Conservation (phyloP, 805 yeast genomes). For the Nakazawaea wickerhamii region DNA sequence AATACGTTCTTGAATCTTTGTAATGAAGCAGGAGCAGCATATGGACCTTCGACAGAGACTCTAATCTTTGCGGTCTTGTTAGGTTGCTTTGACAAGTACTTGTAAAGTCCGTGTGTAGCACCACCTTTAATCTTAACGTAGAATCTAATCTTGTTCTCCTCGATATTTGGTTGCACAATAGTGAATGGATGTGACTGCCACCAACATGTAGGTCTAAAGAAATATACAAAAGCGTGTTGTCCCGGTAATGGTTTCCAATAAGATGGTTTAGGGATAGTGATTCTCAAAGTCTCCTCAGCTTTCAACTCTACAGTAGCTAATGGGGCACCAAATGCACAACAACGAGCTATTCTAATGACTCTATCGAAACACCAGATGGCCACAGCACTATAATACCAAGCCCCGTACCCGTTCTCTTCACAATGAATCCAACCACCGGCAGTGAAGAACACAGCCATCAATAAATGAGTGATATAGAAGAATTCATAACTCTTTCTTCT, state of each 20-base stretch:
- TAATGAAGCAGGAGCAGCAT: constrained; percentile 41
- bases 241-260: constrained; percentile 38
- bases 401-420: constrained; percentile 6
- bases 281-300: constrained; percentile 43
- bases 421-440: constrained; percentile 40
- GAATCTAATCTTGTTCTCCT: constrained; percentile 23
- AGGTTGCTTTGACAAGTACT: constrained; percentile 20
- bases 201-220: constrained; percentile 33
- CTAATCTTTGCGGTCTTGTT: constrained; percentile 26
- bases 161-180: constrained; percentile 20
- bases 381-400: constrained; percentile 11
- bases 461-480: constrained; percentile 33
- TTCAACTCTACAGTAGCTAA: constrained; percentile 32
- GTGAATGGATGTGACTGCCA: constrained; percentile 45
- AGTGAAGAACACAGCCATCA: constrained; percentile 35
- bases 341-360: constrained; percentile 29
- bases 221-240: constrained; percentile 33
- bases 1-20: constrained; percentile 32
- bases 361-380: constrained; percentile 32
- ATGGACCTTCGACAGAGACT: constrained; percentile 57
- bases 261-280: constrained; percentile 39
- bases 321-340: constrained; percentile 30
- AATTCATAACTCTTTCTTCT: constrained; percentile 39
- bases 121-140: constrained; percentile 35
- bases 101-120: constrained; percentile 25